phyloP scores from a whole-genome alignment of 805 yeast species.

The Danielia reshetovae region DNA sequence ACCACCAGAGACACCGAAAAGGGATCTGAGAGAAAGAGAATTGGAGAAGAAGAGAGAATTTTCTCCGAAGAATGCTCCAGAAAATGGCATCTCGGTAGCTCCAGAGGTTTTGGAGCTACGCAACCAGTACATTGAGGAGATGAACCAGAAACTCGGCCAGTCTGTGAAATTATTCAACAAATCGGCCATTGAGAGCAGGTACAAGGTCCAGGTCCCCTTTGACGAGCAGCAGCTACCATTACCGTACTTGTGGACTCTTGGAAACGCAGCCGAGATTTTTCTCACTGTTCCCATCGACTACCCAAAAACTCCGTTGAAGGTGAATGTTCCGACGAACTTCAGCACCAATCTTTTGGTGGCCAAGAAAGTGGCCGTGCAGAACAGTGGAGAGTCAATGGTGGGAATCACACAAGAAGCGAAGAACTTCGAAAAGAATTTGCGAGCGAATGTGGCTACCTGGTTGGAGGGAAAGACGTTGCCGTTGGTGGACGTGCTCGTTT shows the following conservation, averaged over 20 bases:
- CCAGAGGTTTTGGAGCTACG: slow-evolving; percentile 12
- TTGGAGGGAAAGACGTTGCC: slow-evolving; percentile 11
- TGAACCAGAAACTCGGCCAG: slow-evolving; percentile 24
- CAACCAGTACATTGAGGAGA: slow-evolving; percentile 20
- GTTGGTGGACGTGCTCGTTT: slow-evolving; percentile 28
- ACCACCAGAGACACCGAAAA: slow-evolving; percentile 3
- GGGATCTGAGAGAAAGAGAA: slow-evolving; percentile 3
- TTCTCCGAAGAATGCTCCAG: too few relatives aligned
- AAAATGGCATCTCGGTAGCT: slow-evolving; percentile 3
- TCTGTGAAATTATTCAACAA: slow-evolving; percentile 25
- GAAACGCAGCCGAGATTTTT: slow-evolving; percentile 26
- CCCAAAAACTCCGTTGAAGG: slow-evolving; percentile 22
- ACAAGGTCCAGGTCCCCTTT: slow-evolving; percentile 31
- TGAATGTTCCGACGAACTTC: slow-evolving; percentile 28
- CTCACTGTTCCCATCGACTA: slow-evolving; percentile 30
- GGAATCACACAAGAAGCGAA: slow-evolving; percentile 22
- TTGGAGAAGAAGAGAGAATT: not conserved
- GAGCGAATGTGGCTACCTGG: slow-evolving; percentile 18
- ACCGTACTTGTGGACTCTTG: slow-evolving; percentile 29
- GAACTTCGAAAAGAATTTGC: slow-evolving; percentile 25
- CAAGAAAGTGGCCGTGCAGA: slow-evolving; percentile 11
- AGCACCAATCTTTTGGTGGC: slow-evolving; percentile 27
- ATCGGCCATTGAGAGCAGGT: slow-evolving; percentile 22
- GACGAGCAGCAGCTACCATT: slow-evolving; percentile 5
- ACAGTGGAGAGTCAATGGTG: slow-evolving; percentile 11